Evolutionary conservation across 768 basidiomycete species (phyloP).

Genomic region (Mycena epipterygia): DNA sequence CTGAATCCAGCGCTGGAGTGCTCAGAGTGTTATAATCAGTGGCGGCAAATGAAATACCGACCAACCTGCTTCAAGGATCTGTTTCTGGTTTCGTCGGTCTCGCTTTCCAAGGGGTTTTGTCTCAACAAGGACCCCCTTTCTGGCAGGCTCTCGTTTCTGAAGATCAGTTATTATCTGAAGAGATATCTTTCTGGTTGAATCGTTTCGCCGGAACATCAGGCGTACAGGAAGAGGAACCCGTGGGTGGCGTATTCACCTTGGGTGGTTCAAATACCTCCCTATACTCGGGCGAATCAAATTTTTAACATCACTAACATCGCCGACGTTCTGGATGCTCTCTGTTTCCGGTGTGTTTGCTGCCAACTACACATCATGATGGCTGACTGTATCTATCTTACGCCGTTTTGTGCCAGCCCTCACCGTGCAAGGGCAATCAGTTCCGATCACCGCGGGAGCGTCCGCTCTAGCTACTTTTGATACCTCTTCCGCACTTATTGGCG

Average conservation of each 20-base stretch:
- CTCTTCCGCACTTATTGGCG: not conserved
- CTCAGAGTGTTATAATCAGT: not conserved
- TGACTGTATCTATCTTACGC: too few species aligned
- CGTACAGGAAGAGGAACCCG: not conserved
- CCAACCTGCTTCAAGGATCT: not conserved
- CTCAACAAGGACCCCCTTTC: not conserved
- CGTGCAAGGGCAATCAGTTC: not conserved
- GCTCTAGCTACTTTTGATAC: not conserved
- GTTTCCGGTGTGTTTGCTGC: not conserved
- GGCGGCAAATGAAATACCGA: not conserved
- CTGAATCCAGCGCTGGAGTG: not conserved
- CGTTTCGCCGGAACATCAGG: not conserved
- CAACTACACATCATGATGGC: not conserved
- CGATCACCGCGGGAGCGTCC: not conserved
- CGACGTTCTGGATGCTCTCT: not conserved
- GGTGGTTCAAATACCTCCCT: not conserved
- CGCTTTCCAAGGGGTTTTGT: not conserved
- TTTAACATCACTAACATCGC: not conserved
- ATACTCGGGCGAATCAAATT: constrained; percentile 4
- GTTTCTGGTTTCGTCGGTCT: not conserved
- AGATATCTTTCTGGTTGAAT: constrained; percentile 7
- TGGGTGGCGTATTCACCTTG: not conserved
- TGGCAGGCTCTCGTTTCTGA: not conserved
- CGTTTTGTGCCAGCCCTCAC: not conserved
- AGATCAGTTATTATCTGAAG: not conserved